Conservation (phyloP, 1,284 basidiomycete species). For the Pseudozyma hubeiensis region DNA sequence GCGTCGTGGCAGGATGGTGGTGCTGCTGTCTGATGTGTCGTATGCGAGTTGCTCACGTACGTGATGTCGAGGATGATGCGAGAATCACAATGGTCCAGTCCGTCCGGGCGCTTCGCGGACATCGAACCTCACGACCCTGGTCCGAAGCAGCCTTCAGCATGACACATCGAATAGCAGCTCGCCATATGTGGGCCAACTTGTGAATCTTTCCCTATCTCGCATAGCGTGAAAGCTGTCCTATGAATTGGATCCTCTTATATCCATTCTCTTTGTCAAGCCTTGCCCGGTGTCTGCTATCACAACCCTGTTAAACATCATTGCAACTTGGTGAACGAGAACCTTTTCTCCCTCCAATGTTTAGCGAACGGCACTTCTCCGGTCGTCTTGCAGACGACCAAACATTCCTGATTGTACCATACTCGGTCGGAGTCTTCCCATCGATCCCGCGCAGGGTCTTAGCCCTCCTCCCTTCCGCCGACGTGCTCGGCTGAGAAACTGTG, state of each 20-base stretch:
- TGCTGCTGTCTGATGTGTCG: background rate
- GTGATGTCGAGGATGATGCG: slow-evolving; percentile 17
- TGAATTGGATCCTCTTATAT: background rate
- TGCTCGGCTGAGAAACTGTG: background rate
- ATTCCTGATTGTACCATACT: slow-evolving; percentile 22
- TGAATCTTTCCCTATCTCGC: slow-evolving; percentile 8
- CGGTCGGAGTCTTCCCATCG: slow-evolving; percentile 28
- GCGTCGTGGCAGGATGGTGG: background rate
- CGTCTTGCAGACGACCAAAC: background rate
- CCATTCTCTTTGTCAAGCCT: background rate
- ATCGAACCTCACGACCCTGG: background rate
- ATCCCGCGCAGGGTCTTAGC: slow-evolving; percentile 6
- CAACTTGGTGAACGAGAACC: background rate
- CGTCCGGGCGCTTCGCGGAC: background rate
- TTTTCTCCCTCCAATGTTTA: background rate
- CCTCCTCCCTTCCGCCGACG: background rate
- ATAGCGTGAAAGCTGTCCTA: slow-evolving; percentile 7
- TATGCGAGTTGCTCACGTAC: slow-evolving; percentile 7
- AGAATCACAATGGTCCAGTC: slow-evolving; percentile 1
- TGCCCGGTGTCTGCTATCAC: background rate
- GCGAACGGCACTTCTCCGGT: background rate
- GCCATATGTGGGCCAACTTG: slow-evolving; percentile 20
- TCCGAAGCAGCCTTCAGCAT: too few species aligned
- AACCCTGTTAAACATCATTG: background rate
- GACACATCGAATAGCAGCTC: slow-evolving; percentile 3